Percentiles rank a stretch among this genome's conserved stretches.
These are phyloP conservation scores for Globisporangium abappressorium DNA, from an alignment of 352 stramenopile species.

Conservation along the genomic window DNA sequence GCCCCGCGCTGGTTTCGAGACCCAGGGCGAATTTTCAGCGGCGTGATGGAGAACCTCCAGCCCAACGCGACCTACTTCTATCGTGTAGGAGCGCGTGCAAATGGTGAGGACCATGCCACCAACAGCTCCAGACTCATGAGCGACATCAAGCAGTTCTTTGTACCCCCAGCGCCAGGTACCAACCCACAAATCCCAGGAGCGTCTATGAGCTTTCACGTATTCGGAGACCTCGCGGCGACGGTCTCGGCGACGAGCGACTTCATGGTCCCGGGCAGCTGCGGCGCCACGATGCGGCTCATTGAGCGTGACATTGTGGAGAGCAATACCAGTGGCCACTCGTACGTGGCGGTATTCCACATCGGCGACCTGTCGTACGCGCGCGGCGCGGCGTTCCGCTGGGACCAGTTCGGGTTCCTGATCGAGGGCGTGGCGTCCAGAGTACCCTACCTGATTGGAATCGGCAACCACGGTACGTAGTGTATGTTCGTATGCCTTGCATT, in stretches of 20 bases:
- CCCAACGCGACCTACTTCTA: slow-evolving; percentile 17
- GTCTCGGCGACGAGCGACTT: slow-evolving; percentile 12
- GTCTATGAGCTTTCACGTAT: slow-evolving; percentile 46
- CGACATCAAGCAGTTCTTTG: slow-evolving; percentile 18
- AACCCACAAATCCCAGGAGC: background rate
- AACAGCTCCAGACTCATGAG: background rate
- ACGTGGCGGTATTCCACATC: slow-evolving; percentile 77
- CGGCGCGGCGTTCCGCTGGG: slow-evolving; percentile 75
- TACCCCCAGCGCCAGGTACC: slow-evolving; percentile 9
- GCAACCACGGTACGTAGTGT: slow-evolving; percentile 35
- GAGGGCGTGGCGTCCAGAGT: slow-evolving; percentile 65
- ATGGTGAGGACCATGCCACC: background rate
- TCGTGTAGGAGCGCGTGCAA: slow-evolving; percentile 14
- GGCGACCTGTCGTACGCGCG: slow-evolving; percentile 79
- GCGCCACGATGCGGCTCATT: slow-evolving; percentile 18
- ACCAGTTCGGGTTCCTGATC: slow-evolving; percentile 83
- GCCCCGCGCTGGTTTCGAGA: slow-evolving; percentile 15
- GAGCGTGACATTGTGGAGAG: slow-evolving; percentile 13
- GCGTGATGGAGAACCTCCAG: slow-evolving; percentile 16
- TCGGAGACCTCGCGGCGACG: slow-evolving; percentile 45
- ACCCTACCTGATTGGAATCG: slow-evolving; percentile 73
- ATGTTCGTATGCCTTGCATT: background rate
- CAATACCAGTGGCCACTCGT: slow-evolving; percentile 34
- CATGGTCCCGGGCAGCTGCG: slow-evolving; percentile 12
- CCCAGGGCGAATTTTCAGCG: slow-evolving; percentile 15